Evolutionary conservation across 2,329 filamentous ascomycete genomes (phyloP).

Genomic region (Nectriaceae sp.): DNA sequence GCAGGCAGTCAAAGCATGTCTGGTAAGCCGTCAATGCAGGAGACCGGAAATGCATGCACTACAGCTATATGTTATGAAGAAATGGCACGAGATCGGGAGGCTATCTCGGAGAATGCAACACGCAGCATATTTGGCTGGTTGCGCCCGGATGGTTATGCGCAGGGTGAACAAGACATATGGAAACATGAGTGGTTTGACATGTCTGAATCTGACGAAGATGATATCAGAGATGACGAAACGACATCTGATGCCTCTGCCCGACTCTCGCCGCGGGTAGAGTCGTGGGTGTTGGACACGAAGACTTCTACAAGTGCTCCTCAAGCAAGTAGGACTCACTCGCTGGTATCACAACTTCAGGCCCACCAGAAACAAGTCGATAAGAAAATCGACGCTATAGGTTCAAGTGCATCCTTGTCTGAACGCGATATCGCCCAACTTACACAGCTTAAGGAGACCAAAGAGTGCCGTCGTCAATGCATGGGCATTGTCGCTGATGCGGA

Average conservation of each 20-base stretch:
- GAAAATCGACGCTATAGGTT: too few relatives aligned
- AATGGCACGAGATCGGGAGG: background rate
- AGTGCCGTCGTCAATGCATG: too few relatives aligned
- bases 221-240: constrained; percentile 2
- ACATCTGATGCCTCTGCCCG: background rate
- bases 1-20: background rate
- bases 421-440: too few relatives aligned
- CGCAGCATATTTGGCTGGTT: constrained; percentile 11
- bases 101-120: constrained; percentile 1
- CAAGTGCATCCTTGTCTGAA: too few relatives aligned
- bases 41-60: background rate
- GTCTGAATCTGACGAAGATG: constrained; percentile 25
- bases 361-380: too few relatives aligned
- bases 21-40: background rate
- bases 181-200: constrained; percentile 27
- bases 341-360: too few relatives aligned
- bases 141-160: constrained; percentile 23
- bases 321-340: too few relatives aligned
- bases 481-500: too few relatives aligned
- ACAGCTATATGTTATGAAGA: background rate
- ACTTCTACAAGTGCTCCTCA: constrained; percentile 1
- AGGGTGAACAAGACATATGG: constrained; percentile 17
- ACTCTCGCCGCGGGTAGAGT: constrained; percentile 1
- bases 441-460: too few relatives aligned
- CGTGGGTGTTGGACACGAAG: constrained; percentile 1